Evolutionary conservation across 179 eudicot genomes (phyloP).

Genomic region (Corrigiola litoralis): DNA sequence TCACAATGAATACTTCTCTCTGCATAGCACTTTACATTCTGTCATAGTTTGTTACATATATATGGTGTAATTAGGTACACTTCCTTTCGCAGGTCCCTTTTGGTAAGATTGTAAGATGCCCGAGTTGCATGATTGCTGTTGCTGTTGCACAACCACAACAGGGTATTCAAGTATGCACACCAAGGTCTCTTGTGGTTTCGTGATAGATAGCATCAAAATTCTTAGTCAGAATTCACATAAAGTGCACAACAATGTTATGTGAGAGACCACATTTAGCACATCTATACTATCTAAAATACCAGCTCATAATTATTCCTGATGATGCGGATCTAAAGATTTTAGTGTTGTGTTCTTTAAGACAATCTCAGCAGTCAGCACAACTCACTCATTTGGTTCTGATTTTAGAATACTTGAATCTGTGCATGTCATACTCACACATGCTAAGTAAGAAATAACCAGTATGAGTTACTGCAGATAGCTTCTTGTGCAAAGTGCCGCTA

Average conservation of each 20-base stretch:
- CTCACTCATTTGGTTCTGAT: constrained; percentile 4
- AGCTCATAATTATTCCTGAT: no score
- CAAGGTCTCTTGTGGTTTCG: constrained; percentile 28
- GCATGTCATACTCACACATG: background rate
- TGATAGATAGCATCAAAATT: constrained; percentile 6
- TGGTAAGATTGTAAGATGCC: constrained; percentile 88
- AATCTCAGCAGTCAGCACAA: no score
- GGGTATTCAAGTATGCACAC: constrained; percentile 88
- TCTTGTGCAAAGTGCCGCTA: constrained; percentile 94
- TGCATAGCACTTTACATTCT: background rate
- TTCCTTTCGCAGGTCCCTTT: constrained; percentile 68
- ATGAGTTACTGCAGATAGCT: constrained; percentile 48
- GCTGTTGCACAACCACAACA: constrained; percentile 96
- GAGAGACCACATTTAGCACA: no score
- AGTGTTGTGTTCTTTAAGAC: no score
- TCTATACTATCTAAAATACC: no score
- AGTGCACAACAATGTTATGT: no score
- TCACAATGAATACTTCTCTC: background rate
- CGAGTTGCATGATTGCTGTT: constrained; percentile 75
- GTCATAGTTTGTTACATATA: background rate
- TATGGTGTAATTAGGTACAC: background rate
- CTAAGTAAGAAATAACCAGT: background rate
- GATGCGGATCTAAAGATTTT: background rate
- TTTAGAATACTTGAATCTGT: background rate
- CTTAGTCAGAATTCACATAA: background rate